Base-by-base conservation (phyloP, 2,329 filamentous ascomycete species). In the Diaporthe sp. region DNA sequence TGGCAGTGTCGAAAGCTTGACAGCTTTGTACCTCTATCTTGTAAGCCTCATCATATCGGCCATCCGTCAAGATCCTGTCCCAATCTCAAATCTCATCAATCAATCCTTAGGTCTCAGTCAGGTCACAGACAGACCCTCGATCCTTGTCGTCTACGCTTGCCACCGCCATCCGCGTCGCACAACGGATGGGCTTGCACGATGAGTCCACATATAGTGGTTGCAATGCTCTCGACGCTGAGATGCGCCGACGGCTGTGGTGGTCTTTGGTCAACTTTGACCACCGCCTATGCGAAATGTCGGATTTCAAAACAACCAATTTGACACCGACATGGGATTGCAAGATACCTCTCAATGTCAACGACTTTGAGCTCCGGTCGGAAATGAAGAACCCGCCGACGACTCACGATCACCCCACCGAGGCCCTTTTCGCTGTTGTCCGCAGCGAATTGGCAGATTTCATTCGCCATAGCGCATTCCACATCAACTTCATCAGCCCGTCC, bases 181-280 rank as follows among this genome's bases (percentile, higher is more conserved):
- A 89, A 74, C 85, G 88, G 10, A 87, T 92, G 82, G 88, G 90
- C 0, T 83, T 92, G 7, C 86, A 92, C 68, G 85, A 79, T 71
- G 90, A 92, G 79, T 78, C 84, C 0, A 77, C 76, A 0, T 77
- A 80, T 20, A 63, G 80, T 1, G 80, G 76, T 31, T 80, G 72
- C 28, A 77, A 76, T 6, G 71, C 78, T 9, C 87, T 89, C 17
- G 90, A 93, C 78, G 87, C 86, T 2, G 91, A 93, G 81, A 87
- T 92, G 84, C 87, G 90, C 17, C 87, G 91, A 42, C 84, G 91
- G 47, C 85, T 93, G 0, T 93, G 91, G 91, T 93, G 91, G 91
- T 85, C 89, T 0, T 81, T 93, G 0, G 81, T 89, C 0, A 80
- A 89, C 4, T 90, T 92, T 73, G 92, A 93, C 78, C 81, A 82